phyloP scores from a whole-genome alignment of 129 eudicot species.

The Smallanthus sonchifolius region DNA sequence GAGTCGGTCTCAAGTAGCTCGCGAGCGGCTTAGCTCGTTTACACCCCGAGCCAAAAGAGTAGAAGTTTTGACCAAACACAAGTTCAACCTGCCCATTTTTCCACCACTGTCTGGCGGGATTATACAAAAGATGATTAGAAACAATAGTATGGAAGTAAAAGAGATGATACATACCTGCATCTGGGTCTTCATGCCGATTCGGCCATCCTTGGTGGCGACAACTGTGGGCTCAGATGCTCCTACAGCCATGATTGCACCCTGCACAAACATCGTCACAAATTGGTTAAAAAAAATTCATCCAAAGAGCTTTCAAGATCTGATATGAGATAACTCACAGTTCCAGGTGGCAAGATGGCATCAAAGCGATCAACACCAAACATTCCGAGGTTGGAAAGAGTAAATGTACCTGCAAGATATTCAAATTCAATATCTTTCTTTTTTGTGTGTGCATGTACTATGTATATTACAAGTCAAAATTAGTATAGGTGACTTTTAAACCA shows the following conservation, averaged over 20 bases:
- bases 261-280: slow-evolving; percentile 16
- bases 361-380: slow-evolving; percentile 98
- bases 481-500: too few relatives aligned
- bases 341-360: slow-evolving; percentile 99
- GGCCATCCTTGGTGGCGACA: slow-evolving; percentile 94
- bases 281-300: background rate
- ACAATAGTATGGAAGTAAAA: background rate
- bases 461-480: too few relatives aligned
- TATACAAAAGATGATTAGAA: background rate
- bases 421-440: background rate
- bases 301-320: background rate
- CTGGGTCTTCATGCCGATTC: slow-evolving; percentile 87
- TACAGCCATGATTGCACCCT: slow-evolving; percentile 99
- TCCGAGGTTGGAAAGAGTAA: slow-evolving; percentile 95
- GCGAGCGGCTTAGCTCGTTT: too few relatives aligned
- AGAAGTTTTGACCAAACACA: background rate
- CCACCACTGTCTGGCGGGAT: background rate
- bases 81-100: background rate
- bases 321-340: slow-evolving; percentile 72
- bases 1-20: too few relatives aligned
- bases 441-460: too few relatives aligned
- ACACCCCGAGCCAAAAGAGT: background rate
- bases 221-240: slow-evolving; percentile 89
- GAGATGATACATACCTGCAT: slow-evolving; percentile 66
- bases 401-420: slow-evolving; percentile 66